Evolutionary conservation across 805 yeast species (phyloP), one percentile per base, ranked within the genome.

Genomic region (Monosporozyma aerobia): DNA sequence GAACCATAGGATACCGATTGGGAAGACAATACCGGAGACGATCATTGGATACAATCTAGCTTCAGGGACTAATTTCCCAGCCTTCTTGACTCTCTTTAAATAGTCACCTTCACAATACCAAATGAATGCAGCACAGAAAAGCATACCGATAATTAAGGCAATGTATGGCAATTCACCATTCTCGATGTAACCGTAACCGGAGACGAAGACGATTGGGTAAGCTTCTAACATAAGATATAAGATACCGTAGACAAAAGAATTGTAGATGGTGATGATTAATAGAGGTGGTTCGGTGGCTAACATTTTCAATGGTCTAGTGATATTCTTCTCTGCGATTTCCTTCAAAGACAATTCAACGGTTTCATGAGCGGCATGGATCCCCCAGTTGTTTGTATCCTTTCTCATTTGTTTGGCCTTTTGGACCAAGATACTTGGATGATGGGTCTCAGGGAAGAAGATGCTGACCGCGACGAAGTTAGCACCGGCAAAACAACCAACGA

Each of bases 1-100:
- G 67, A 90, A 75, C 96, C 96, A 86, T 62, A 89, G 75, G 56
- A 89, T 72, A 51, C 96, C 96, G 51, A 80, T 73, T 30, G 95
- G 85, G 73, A 90, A 87, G 8, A 77, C 64, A 51, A 87, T 57
- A 25, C 83, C 82, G 33, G 95, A 90, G 44, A 77, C 68, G 69
- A 87, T 78, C 85, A 89, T 80, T 35, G 90, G 82, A 16, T 83
- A 80, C 53, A 90, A 73, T 68, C 96, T 80, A 37, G 82, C 85
- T 68, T 90, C 96, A 0, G 97, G 95, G 19, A 83, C 78, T 56
- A 71, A 74, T 48, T 83, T 83, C 41, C 77, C 78, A 62, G 82
- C 81, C n/a, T 65, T 72, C 35, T 61, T 69, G 63, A 83, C 72
- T 32, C 72, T 71, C 44, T 64, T 68, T 35, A 72, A 63, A 60